Base-by-base conservation (phyloP, 768 basidiomycete genomes). In the Coprinellus aureogranulatus region DNA sequence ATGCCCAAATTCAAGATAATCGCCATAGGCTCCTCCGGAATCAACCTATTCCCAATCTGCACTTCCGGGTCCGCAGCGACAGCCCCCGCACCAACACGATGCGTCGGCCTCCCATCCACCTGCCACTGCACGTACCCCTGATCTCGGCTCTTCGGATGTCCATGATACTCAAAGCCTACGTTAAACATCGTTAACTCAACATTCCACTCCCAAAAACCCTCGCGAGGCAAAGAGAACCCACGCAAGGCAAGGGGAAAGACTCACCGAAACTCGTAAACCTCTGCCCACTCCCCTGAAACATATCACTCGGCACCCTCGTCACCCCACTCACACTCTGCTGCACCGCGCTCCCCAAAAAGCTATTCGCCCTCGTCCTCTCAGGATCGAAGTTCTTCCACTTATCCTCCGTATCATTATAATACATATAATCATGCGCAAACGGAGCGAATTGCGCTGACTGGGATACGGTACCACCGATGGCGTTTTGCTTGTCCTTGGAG, bases 111-210 rank as follows among this genome's bases (percentile, higher is more conserved):
- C 1, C 84, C 87, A 59, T 86, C 79, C 14, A 84, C 79, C 55
- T 83, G 78, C 94, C 94, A 94, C 5, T 86, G 86, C 56, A 94
- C 85, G 64, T 80, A 88, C 0, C 89, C 89, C 9, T 79, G 78
- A 0, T 65, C 53, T 0, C 78, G 76, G 50, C 83, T 72, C 4
- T 76, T 72, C 1, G 84, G 85, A 65, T 90, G 78, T 6, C 81
- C 73, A 77, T 79, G 89, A 65, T 88, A 90, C 67, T 94, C 92
- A 64, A 91, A 91, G 16, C 89, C 87, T 81, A 48, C 45, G 10
- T n/a, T n/a, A n/a, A n/a, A n/a, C n/a, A n/a, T n/a, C n/a, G n/a
- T n/a, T n/a, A n/a, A n/a, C n/a, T n/a, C n/a, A n/a, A n/a, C n/a
- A n/a, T n/a, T n/a, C n/a, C n/a, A n/a, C n/a, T n/a, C n/a, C n/a